phyloP scores from a whole-genome alignment of 768 basidiomycete species.

The Mycena maculata region DNA sequence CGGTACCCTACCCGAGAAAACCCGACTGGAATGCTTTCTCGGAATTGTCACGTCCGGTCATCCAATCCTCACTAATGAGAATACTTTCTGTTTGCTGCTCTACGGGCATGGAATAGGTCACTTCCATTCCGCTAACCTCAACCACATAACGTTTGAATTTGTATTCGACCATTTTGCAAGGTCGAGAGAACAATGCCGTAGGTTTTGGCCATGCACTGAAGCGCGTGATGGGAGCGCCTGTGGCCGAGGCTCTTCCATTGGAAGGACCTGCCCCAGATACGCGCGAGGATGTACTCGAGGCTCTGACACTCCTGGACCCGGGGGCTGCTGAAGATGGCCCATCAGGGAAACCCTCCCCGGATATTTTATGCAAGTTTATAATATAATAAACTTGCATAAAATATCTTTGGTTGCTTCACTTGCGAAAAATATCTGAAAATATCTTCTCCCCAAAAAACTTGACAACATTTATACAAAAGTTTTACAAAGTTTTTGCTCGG shows the following conservation, averaged over 20 bases:
- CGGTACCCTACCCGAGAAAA: slow-evolving; percentile 14
- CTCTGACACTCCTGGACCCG: too few relatives aligned
- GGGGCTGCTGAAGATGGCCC: too few relatives aligned
- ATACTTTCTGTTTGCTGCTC: slow-evolving; percentile 6
- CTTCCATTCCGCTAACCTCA: not conserved
- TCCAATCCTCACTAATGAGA: slow-evolving; percentile 18
- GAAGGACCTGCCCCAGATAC: too few relatives aligned
- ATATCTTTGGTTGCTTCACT: too few relatives aligned
- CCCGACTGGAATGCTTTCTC: slow-evolving; percentile 20
- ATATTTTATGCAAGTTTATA: too few relatives aligned
- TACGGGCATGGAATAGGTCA: not conserved
- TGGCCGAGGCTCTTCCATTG: not conserved
- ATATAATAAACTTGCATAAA: too few relatives aligned
- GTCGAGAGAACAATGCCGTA: not conserved
- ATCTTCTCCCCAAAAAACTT: too few relatives aligned
- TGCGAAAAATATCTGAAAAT: too few relatives aligned
- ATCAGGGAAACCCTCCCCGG: too few relatives aligned
- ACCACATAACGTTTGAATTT: slow-evolving; percentile 2
- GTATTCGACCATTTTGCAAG: slow-evolving; percentile 15
- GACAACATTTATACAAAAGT: too few relatives aligned
- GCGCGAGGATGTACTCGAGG: too few relatives aligned
- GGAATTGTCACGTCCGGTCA: not conserved
- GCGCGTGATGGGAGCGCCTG: not conserved
- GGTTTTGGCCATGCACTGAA: slow-evolving; percentile 12
- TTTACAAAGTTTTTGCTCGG: too few relatives aligned